Evolutionary conservation across 805 yeast genomes (phyloP).

Genomic region (Lachancea dasiensis): DNA sequence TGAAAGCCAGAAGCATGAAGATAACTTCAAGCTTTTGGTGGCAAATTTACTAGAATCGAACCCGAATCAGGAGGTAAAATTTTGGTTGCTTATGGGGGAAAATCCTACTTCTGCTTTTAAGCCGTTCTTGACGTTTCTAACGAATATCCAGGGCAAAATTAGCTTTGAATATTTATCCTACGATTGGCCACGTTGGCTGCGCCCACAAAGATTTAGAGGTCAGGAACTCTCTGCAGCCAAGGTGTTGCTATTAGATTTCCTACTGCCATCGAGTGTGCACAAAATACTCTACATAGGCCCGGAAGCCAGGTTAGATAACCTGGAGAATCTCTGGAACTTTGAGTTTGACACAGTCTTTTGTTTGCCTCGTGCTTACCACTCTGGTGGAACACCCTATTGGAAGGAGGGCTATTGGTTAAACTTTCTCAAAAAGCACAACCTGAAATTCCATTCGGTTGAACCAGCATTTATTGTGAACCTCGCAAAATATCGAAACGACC

Average conservation of each 20-base stretch:
- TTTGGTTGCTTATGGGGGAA: constrained; percentile 6
- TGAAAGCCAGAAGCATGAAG: constrained; percentile 15
- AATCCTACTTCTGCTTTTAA: neutral
- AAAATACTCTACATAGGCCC: constrained; percentile 79
- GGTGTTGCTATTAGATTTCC: constrained; percentile 75
- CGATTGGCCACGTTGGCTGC: constrained; percentile 90
- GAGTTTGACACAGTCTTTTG: constrained; percentile 77
- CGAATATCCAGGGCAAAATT: constrained; percentile 10
- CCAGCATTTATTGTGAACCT: constrained; percentile 82
- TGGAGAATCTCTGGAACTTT: constrained; percentile 49
- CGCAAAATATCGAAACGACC: constrained; percentile 51
- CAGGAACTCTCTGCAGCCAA: constrained; percentile 86
- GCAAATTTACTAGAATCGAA: neutral
- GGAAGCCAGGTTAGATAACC: constrained; percentile 1
- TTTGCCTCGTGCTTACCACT: constrained; percentile 77
- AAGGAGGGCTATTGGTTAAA: constrained; percentile 85
- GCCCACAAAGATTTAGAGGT: constrained; percentile 70
- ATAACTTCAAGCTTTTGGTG: constrained; percentile 15
- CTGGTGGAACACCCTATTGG: constrained; percentile 77
- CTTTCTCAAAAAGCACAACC: constrained; percentile 46
- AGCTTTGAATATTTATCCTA: constrained; percentile 68
- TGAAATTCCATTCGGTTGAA: constrained; percentile 67
- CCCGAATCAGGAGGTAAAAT: neutral
- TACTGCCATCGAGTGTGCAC: constrained; percentile 73
- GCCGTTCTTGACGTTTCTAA: constrained; percentile 33